These are phyloP conservation scores for Euphorbia celastroides DNA, from an alignment of 441 rosid genomes.

Conservation along the genomic window DNA sequence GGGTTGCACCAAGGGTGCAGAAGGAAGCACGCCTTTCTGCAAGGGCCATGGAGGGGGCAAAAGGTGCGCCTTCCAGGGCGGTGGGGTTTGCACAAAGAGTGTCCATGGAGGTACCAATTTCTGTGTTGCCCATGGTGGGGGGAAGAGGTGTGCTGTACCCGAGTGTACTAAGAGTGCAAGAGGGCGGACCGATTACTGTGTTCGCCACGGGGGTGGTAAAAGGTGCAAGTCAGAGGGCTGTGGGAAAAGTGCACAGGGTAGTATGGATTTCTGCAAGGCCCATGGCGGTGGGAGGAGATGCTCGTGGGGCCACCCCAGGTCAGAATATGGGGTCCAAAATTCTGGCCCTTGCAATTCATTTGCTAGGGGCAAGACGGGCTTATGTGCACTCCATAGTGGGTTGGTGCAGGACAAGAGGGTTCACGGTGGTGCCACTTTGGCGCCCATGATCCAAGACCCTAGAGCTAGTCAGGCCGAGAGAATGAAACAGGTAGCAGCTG, in stretches of 20 bases:
- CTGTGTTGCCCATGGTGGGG: conserved; percentile 98
- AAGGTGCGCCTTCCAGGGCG: conserved; percentile 81
- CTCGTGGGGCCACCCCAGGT: conserved; percentile 86
- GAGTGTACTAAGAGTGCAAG: conserved; percentile 97
- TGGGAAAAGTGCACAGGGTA: conserved; percentile 95
- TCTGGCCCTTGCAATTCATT: conserved; percentile 77
- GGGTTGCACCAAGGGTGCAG: conserved; percentile 97
- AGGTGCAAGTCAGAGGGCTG: conserved; percentile 83
- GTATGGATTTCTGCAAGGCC: conserved; percentile 98
- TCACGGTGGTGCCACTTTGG: conserved; percentile 70
- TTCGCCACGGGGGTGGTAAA: conserved; percentile 97
- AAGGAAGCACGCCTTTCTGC: conserved; percentile 95
- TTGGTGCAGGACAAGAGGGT: conserved; percentile 87
- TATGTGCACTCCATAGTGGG: conserved; percentile 79
- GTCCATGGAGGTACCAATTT: conserved; percentile 98
- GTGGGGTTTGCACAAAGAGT: conserved; percentile 81
- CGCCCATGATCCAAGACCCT: conserved; percentile 52
- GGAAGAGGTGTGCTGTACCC: conserved; percentile 83
- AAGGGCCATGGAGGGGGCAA: conserved; percentile 99
- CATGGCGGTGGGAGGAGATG: conserved; percentile 98
- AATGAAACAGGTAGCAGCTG: conserved; percentile 40
- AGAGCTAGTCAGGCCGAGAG: conserved; percentile 35
- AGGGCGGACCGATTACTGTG: conserved; percentile 92
- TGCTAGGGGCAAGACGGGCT: conserved; percentile 87
- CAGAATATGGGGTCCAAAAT: conserved; percentile 49